Percentiles rank a stretch among this genome's conserved stretches.
Evolutionary conservation across 2,329 filamentous ascomycete genomes (phyloP).

Genomic region (Alternaria incomplexa): DNA sequence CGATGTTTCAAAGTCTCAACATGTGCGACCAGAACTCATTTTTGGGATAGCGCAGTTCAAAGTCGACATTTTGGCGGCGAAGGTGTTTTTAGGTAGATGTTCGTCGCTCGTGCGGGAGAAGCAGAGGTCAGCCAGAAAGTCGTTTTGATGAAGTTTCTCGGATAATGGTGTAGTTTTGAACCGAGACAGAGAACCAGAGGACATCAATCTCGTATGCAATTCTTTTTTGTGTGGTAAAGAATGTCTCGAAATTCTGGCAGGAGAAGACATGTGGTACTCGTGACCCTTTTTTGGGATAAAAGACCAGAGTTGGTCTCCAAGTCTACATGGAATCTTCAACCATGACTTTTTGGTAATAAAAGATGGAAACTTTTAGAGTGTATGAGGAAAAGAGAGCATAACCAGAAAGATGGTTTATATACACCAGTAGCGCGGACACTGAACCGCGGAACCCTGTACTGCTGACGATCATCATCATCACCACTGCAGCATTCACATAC

Average conservation of each 20-base stretch:
- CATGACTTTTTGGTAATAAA: neutral
- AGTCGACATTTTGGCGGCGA: no score
- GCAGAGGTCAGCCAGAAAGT: no score
- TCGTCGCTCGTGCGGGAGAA: neutral
- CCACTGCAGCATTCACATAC: neutral
- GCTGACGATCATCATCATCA: neutral
- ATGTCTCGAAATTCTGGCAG: no score
- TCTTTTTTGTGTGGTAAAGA: no score
- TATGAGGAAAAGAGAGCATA: neutral
- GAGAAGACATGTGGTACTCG: no score
- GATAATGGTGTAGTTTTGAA: no score
- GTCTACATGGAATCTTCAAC: neutral
- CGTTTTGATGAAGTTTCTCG: no score
- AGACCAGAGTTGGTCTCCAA: neutral
- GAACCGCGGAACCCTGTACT: neutral
- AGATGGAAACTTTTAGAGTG: neutral
- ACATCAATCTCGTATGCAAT: no score
- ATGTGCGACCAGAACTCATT: neutral
- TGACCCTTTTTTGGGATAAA: neutral
- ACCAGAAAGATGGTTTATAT: neutral
- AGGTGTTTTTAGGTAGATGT: no score
- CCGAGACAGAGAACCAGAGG: no score
- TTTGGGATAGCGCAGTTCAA: neutral
- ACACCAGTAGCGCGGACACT: fast-evolving
- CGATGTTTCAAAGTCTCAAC: neutral